Base-by-base conservation (phyloP, 495 filamentous ascomycete species). In the Penicillium waksmanii region DNA sequence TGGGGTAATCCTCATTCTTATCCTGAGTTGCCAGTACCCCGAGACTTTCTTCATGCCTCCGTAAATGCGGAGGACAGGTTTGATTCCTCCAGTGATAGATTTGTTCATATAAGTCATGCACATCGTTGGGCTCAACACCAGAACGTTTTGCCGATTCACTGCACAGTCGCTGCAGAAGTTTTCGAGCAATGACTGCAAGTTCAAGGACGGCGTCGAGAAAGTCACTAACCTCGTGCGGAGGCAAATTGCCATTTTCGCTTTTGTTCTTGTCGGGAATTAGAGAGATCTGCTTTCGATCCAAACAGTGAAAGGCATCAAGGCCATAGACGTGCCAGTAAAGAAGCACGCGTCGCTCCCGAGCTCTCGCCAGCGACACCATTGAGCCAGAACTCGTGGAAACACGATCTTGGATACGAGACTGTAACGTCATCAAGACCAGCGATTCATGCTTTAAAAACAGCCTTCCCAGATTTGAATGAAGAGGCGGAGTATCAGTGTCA, bases 251-350 rank as follows among this genome's bases (percentile, higher is more conserved):
- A 23, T 44, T 36, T 12, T 47, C 38, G 3, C 13, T 36, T 12
- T 13, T 50, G 5, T 53, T 44, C 2, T 15, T 21, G 18, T 56
- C 31, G 1, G 53, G 51, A 31, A 64, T 56, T 5, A 42, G 61
- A 34, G 61, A 64, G 43, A 60, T 47, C 9, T 52, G 40, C 27
- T 60, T 64, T 11, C 47, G 43, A 56, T 64, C 56, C 33, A 64
- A 44, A 34, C 56, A 55, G 23, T 56, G 23, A 34, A 64, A 64
- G 2, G 61, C 51, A 43, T 64, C 61, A n/a, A 60, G 61, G 18
- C 56, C 57, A 55, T 64, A 64, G 9, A 64, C 33, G 34, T 64
- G 61, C 61, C 61, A 60, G 12, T 55, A 60, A 2, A 64, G 56
- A 34, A 64, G 52, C 23, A 38, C 35, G 9, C 51, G 57, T 3